These are phyloP conservation scores for Acer saccharum DNA, from an alignment of 345 rosid species.

Conservation along the genomic window DNA sequence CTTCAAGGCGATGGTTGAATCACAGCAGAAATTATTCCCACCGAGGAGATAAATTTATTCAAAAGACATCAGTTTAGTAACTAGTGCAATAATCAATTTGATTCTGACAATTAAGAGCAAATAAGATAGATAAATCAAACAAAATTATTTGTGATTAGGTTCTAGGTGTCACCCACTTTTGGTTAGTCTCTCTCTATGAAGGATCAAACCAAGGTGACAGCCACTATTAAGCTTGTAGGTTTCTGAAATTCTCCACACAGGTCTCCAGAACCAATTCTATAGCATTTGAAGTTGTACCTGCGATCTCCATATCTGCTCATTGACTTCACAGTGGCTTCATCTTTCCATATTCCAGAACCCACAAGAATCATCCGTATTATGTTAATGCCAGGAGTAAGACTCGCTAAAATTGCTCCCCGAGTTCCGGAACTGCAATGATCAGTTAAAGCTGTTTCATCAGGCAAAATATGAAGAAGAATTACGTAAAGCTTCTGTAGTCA, in stretches of 20 bases:
- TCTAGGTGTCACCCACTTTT: background rate
- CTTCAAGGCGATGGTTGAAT: background rate
- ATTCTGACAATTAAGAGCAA: slow-evolving; percentile 4
- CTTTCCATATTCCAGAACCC: slow-evolving; percentile 77
- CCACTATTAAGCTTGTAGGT: background rate
- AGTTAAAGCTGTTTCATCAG: slow-evolving; percentile 20
- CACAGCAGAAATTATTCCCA: background rate
- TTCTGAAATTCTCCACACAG: background rate
- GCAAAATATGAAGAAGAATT: slow-evolving; percentile 9
- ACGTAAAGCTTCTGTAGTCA: slow-evolving; percentile 12
- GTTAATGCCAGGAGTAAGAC: slow-evolving; percentile 67
- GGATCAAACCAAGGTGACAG: slow-evolving; percentile 9
- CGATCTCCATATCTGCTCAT: slow-evolving; percentile 92
- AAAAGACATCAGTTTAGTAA: background rate
- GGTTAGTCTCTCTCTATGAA: background rate
- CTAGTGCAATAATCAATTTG: background rate
- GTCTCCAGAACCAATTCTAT: background rate
- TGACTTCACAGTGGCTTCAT: slow-evolving; percentile 87
- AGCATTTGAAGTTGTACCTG: slow-evolving; percentile 47
- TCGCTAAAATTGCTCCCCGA: slow-evolving; percentile 78
- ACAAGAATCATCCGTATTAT: slow-evolving; percentile 72
- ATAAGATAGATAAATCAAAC: background rate
- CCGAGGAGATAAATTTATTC: background rate
- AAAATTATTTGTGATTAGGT: background rate
- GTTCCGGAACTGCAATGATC: slow-evolving; percentile 63